Base-by-base conservation (phyloP, 202 grass and related monocot genomes). In the Alloteropsis angusta region DNA sequence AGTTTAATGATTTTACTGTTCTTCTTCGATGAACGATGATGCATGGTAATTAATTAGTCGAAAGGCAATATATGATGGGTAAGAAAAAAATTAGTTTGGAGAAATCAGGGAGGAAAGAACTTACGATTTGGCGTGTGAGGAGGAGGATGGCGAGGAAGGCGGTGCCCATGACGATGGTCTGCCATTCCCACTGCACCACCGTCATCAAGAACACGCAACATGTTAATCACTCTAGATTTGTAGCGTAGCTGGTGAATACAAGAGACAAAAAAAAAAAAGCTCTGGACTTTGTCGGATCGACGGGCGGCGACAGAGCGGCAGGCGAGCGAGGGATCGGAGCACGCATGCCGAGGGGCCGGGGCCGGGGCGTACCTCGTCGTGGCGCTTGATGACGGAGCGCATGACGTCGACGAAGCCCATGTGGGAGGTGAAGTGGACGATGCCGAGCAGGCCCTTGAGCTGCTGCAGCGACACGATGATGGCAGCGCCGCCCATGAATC, bases 401-500 rank as follows among this genome's bases (percentile, higher is more conserved):
- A 99, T 93, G 73, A 99, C 96, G 66, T 86, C 90, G 73, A 99
- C n/a, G 78, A 99, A 88, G 6, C 92, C 87, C 96, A 99, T 99
- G 75, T 96, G 85, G 1, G 87, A 86, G 3, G 96, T 99, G 92
- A 99, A 99, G 55, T 99, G 96, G 74, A 89, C 77, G 82, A 99
- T 96, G 41, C 96, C 96, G 57, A 99, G 88, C 1, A 99, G 62
- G 7, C 96, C 92, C 81, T 99, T 99, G 42, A 99, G 90, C 85
- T 99, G 96, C 80, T 99, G 96, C 49, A 99, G 92, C 26, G 96
- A 99, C 25, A 99, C 96, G 72, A 99, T 99, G 53, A 99, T 54
- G 47, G 96, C 96, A 15, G 96, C 96, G 56, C 96, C 96, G 67
- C 92, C 96, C 96, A 99, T 99, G 88, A 99, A 99, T 2, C 96